A percentile compares a stretch with the other conserved stretches of the same genome.
phyloP scores from a whole-genome alignment of 768 basidiomycete genomes.

The Tylopilus intermedius region DNA sequence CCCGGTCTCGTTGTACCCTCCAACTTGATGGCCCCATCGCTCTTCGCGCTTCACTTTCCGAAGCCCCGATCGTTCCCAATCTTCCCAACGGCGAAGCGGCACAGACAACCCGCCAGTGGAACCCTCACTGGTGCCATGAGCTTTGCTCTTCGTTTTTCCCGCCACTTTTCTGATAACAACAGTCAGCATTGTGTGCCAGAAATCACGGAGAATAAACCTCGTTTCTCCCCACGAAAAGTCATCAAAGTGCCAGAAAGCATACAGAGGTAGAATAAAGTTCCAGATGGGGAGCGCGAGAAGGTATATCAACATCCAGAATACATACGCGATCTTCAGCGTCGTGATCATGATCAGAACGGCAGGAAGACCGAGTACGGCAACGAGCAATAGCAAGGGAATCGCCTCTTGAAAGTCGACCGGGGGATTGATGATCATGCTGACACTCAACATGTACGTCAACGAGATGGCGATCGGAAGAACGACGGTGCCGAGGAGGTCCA shows the following conservation, averaged over 20 bases:
- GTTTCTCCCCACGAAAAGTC: constrained; percentile 99
- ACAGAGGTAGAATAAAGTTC: constrained; percentile 92
- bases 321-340: constrained; percentile 90
- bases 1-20: constrained; percentile 88
- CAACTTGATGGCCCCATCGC: constrained; percentile 92
- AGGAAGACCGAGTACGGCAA: constrained; percentile 89
- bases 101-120: constrained; percentile 53
- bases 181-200: constrained; percentile 8
- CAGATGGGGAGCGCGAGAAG: constrained; percentile 88
- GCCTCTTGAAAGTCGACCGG: constrained; percentile 86
- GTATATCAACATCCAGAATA: constrained; percentile 98
- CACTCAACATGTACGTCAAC: constrained; percentile 84
- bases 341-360: constrained; percentile 90
- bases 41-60: constrained; percentile 89
- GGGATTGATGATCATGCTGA: constrained; percentile 73
- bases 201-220: constrained; percentile 47
- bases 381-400: constrained; percentile 86
- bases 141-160: constrained; percentile 78
- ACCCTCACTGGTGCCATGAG: constrained; percentile 65
- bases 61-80: constrained; percentile 94
- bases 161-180: constrained; percentile 72
- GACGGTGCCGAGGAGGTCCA: constrained; percentile 89
- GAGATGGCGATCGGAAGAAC: constrained; percentile 92
- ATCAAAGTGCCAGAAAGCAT: constrained; percentile 99
- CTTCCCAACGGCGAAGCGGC: constrained; percentile 98